phyloP scores from a whole-genome alignment of 257 asterid species.

The Salvia miltiorrhiza region DNA sequence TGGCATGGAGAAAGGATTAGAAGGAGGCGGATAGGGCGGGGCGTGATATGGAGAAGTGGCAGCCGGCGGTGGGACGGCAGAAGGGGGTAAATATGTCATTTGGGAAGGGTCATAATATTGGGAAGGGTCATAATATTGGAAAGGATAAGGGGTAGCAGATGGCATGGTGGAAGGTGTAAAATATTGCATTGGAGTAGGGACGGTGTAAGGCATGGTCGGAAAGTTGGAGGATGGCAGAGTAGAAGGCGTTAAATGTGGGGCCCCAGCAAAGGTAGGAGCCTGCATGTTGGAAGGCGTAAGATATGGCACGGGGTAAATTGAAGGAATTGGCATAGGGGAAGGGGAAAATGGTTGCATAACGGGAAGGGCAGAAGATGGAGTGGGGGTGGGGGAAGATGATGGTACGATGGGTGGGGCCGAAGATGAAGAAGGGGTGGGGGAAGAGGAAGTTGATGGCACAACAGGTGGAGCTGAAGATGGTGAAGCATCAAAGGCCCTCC shows the following conservation, averaged over 20 bases:
- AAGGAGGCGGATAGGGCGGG: neutral
- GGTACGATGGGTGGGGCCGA: neutral
- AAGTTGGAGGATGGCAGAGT: neutral
- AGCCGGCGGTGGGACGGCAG: neutral
- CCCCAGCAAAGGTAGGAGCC: neutral
- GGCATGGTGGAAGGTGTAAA: neutral
- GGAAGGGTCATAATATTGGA: neutral
- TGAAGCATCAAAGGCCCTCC: neutral
- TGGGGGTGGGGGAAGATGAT: neutral
- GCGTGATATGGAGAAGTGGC: neutral
- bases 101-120: conserved; percentile 13
- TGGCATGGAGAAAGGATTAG: conserved; percentile 15
- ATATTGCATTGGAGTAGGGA: conserved; percentile 3
- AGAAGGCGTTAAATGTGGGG: neutral
- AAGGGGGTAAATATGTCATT: neutral
- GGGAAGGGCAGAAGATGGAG: neutral
- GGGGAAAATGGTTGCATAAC: neutral
- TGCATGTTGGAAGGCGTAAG: neutral
- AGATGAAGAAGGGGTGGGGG: neutral
- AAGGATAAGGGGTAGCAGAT: neutral
- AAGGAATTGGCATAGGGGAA: neutral
- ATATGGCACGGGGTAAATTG: conserved; percentile 1
- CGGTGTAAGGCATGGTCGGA: neutral
- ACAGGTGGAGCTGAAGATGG: neutral
- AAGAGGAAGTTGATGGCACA: neutral